phyloP scores from a whole-genome alignment of 1,284 basidiomycete genomes.

The Nidula niveotomentosa region DNA sequence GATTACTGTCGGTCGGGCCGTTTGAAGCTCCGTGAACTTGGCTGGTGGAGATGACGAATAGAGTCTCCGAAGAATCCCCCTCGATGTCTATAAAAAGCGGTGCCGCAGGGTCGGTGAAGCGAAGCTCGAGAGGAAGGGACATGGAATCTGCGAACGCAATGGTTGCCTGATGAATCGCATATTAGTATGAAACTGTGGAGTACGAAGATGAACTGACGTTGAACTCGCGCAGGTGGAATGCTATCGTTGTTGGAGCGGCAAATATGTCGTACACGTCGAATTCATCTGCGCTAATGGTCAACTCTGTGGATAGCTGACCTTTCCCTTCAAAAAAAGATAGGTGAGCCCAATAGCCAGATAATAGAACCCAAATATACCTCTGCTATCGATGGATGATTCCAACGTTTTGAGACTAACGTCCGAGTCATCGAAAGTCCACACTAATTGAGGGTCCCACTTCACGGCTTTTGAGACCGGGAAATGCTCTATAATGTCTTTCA shows the following conservation, averaged over 20 bases:
- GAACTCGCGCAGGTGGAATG: conserved; percentile 81
- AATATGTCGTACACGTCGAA: conserved; percentile 74
- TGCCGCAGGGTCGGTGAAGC: conserved; percentile 69
- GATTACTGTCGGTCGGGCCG: conserved; percentile 18
- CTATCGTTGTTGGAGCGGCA: conserved; percentile 59
- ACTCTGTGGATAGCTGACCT: conserved; percentile 67
- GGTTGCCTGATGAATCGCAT: conserved; percentile 52
- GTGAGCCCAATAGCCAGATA: conserved; percentile 1
- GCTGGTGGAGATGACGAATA: conserved; percentile 77
- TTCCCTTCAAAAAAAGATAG: conserved; percentile 38
- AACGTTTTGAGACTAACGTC: conserved; percentile 70
- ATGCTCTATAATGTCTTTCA: conserved; percentile 80
- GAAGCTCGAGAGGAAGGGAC: conserved; percentile 59
- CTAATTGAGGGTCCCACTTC: conserved; percentile 72
- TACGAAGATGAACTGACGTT: conserved; percentile 45
- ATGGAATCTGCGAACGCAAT: conserved; percentile 75
- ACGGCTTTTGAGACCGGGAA: conserved; percentile 61
- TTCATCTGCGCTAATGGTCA: conserved; percentile 71
- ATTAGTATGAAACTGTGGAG: conserved; percentile 1
- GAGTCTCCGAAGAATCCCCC: conserved; percentile 55
- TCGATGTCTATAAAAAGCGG: conserved; percentile 76
- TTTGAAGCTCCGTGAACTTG: conserved; percentile 44
- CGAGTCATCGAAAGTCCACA: conserved; percentile 69
- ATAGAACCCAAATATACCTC: conserved; percentile 39
- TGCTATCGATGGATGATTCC: conserved; percentile 62